Percentiles rank a stretch among this genome's conserved stretches.
Conservation (phyloP, 768 basidiomycete species). For the Zangia roseola region DNA sequence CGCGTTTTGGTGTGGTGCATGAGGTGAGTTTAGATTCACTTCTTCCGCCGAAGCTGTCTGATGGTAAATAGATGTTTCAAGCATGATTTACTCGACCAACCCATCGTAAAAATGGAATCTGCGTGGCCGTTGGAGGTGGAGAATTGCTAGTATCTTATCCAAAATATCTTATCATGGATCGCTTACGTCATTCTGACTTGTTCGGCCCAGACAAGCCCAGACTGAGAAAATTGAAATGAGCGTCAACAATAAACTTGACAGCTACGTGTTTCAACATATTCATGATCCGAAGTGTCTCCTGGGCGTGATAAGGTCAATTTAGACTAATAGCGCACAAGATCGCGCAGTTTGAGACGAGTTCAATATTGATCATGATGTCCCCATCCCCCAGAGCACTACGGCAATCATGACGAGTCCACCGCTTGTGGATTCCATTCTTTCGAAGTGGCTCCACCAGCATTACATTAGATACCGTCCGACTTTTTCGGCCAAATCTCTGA, state of each 20-base stretch:
- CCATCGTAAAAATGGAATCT: slow-evolving; percentile 17
- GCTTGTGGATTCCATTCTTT: slow-evolving; percentile 16
- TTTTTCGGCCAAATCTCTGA: slow-evolving; percentile 2
- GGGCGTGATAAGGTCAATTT: slow-evolving; percentile 4
- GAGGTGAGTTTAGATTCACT: slow-evolving; percentile 55
- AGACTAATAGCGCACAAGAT: slow-evolving; percentile 4
- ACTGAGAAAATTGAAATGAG: slow-evolving; percentile 4
- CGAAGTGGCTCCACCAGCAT: slow-evolving; percentile 7
- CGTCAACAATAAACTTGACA: slow-evolving; percentile 25
- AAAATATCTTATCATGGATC: slow-evolving; percentile 19
- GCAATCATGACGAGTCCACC: slow-evolving; percentile 3
- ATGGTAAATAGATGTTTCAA: slow-evolving; percentile 8
- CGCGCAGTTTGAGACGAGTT: background rate
- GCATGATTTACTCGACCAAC: slow-evolving; percentile 17
- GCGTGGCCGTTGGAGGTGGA: slow-evolving; percentile 4
- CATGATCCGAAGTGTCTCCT: slow-evolving; percentile 18
- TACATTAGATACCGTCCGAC: slow-evolving; percentile 4
- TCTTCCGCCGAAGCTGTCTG: slow-evolving; percentile 56
- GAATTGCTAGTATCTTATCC: background rate
- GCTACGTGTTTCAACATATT: slow-evolving; percentile 25
- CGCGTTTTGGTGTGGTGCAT: slow-evolving; percentile 58
- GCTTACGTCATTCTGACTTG: slow-evolving; percentile 18
- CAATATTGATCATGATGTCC: no score
- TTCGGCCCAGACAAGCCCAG: no score
- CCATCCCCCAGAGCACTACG: slow-evolving; percentile 10